These are phyloP conservation scores for Penicillium chermesinum DNA, from an alignment of 495 filamentous ascomycete species.

Conservation along the genomic window DNA sequence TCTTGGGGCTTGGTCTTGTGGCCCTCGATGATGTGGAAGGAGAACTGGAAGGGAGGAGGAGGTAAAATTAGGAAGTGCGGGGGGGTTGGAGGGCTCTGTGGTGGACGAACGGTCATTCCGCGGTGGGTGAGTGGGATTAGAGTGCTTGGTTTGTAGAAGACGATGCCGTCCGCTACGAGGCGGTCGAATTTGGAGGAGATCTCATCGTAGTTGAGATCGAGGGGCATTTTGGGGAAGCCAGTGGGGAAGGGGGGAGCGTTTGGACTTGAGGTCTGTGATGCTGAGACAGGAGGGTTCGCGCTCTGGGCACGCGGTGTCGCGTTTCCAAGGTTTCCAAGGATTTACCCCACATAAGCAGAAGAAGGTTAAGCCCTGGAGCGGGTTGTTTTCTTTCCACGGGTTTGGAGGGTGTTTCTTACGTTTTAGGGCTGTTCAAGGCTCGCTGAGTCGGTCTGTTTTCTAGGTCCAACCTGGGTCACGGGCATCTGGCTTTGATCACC, in stretches of 20 bases:
- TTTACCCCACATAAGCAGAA: background rate
- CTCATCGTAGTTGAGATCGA: constrained; percentile 10
- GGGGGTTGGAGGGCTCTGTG: no score
- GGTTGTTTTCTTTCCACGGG: background rate
- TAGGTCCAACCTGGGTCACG: no score
- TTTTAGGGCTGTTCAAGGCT: no score
- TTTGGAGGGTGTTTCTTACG: no score
- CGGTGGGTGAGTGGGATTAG: constrained; percentile 5
- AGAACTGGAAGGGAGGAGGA: constrained; percentile 5
- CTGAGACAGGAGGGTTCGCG: no score
- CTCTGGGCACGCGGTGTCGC: no score
- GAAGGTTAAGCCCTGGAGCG: background rate
- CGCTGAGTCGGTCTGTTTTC: no score
- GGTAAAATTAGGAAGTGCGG: background rate
- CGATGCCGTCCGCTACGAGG: constrained; percentile 10
- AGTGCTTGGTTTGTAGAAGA: constrained; percentile 9
- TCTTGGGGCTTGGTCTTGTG: constrained; percentile 11
- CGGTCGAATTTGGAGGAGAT: constrained; percentile 16
- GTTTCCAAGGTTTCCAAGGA: no score
- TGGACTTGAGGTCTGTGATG: no score
- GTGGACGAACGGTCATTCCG: constrained; percentile 13
- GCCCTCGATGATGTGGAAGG: constrained; percentile 6
- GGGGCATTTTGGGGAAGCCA: constrained; percentile 4
- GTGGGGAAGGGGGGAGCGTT: background rate
- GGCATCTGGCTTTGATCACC: no score